These are phyloP conservation scores for Naematelia encephala DNA, from an alignment of 768 basidiomycete species.

Conservation along the genomic window DNA sequence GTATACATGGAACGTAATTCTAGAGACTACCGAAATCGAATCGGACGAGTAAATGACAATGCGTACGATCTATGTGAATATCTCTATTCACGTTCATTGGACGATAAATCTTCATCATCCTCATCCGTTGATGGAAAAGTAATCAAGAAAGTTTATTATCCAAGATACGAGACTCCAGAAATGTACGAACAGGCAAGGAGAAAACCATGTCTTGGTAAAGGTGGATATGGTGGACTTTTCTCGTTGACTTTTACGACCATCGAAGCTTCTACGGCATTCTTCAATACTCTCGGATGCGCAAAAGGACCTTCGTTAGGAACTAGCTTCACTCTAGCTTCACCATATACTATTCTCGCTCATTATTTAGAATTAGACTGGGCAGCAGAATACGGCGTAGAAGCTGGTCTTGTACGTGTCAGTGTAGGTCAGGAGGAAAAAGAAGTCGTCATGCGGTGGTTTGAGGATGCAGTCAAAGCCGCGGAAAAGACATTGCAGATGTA, in stretches of 20 bases:
- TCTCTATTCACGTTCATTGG: slow-evolving; percentile 59
- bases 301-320: slow-evolving; percentile 85
- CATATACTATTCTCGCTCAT: slow-evolving; percentile 89
- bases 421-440: slow-evolving; percentile 80
- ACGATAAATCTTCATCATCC: slow-evolving; percentile 12
- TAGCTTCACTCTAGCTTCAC: slow-evolving; percentile 92
- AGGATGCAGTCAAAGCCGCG: slow-evolving; percentile 67
- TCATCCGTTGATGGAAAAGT: slow-evolving; percentile 50
- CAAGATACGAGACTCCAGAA: slow-evolving; percentile 69
- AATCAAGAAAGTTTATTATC: slow-evolving; percentile 84
- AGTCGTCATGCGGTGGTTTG: slow-evolving; percentile 61
- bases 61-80: slow-evolving; percentile 77
- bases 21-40: slow-evolving; percentile 76
- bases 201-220: slow-evolving; percentile 54
- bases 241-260: slow-evolving; percentile 74
- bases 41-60: slow-evolving; percentile 73
- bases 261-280: slow-evolving; percentile 72
- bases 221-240: slow-evolving; percentile 82
- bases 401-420: slow-evolving; percentile 76
- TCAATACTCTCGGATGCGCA: slow-evolving; percentile 72
- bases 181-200: slow-evolving; percentile 68
- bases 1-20: slow-evolving; percentile 98
- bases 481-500: slow-evolving; percentile 53
- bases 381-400: slow-evolving; percentile 76
- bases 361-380: slow-evolving; percentile 90